Percentiles rank a stretch among this genome's conserved stretches.
Conservation (phyloP, 352 stramenopile genomes). For the Phytophthora rubi region DNA sequence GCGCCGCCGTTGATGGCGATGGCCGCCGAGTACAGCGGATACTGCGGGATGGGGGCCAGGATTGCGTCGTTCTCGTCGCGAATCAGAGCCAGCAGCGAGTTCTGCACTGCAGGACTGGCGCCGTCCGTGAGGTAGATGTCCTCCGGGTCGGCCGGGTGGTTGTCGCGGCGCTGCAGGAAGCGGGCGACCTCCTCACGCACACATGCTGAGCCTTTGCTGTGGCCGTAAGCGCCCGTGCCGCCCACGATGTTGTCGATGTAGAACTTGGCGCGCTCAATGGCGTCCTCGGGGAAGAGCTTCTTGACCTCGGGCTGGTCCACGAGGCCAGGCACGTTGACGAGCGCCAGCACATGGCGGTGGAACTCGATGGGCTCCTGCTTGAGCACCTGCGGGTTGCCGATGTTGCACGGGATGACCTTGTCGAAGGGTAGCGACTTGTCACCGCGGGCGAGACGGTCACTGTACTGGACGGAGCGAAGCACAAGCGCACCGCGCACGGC, state of each 20-base stretch:
- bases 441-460: slow-evolving; percentile 63
- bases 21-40: slow-evolving; percentile 99
- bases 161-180: slow-evolving; percentile 91
- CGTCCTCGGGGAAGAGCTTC: slow-evolving; percentile 87
- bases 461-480: slow-evolving; percentile 80
- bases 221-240: slow-evolving; percentile 92
- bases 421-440: slow-evolving; percentile 47
- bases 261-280: slow-evolving; percentile 86
- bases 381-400: slow-evolving; percentile 97
- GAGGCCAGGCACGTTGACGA: slow-evolving; percentile 90
- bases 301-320: slow-evolving; percentile 82
- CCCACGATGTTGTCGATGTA: slow-evolving; percentile 90
- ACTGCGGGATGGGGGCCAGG: slow-evolving; percentile 99
- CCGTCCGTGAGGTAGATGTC: slow-evolving; percentile 98
- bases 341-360: slow-evolving; percentile 91
- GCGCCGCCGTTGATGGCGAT: slow-evolving; percentile 95
- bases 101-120: slow-evolving; percentile 95
- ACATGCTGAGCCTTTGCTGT: slow-evolving; percentile 89
- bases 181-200: slow-evolving; percentile 91
- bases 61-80: slow-evolving; percentile 88
- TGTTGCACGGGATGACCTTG: slow-evolving; percentile 97
- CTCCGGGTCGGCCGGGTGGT: slow-evolving; percentile 91
- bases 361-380: slow-evolving; percentile 96
- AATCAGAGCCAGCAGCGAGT: slow-evolving; percentile 93
- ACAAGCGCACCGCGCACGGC: slow-evolving; percentile 90